phyloP scores from a whole-genome alignment of 2,329 filamentous ascomycete species.

The Daldinia eschscholtzii region DNA sequence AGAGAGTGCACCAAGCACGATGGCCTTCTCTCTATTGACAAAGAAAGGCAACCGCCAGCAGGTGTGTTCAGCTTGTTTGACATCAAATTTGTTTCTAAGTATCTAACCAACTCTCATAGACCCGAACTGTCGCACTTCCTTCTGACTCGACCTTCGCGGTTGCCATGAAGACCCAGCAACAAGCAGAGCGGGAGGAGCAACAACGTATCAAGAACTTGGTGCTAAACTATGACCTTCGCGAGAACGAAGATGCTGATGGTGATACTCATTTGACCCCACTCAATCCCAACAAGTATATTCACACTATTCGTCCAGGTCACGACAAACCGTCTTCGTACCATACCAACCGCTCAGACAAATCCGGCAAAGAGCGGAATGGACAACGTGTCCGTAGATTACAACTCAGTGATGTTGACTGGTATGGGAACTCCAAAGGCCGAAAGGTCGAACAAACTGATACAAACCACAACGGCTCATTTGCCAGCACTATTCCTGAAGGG shows the following conservation, averaged over 20 bases:
- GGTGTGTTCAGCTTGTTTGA: constrained; percentile 60
- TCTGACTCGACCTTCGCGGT: constrained; percentile 95
- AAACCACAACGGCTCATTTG: constrained; percentile 28
- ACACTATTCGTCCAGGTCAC: constrained; percentile 61
- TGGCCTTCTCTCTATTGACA: constrained; percentile 96
- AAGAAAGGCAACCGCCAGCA: constrained; percentile 97
- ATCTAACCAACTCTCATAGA: constrained; percentile 64
- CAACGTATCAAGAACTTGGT: constrained; percentile 98
- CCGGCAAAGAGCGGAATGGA: constrained; percentile 73
- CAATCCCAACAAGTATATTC: constrained; percentile 64
- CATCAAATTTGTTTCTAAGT: not conserved
- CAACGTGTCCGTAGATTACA: constrained; percentile 92
- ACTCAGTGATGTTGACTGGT: constrained; percentile 98
- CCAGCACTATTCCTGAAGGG: constrained; percentile 25
- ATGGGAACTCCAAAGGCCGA: constrained; percentile 58
- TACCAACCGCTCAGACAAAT: constrained; percentile 68
- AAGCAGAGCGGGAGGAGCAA: constrained; percentile 95
- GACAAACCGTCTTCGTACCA: constrained; percentile 64
- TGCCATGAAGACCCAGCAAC: constrained; percentile 95
- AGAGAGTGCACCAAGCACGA: constrained; percentile 69
- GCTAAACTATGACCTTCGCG: constrained; percentile 93
- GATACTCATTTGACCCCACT: constrained; percentile 62
- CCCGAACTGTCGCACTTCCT: constrained; percentile 88
- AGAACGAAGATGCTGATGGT: constrained; percentile 85
- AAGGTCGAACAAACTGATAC: constrained; percentile 27